Conservation (phyloP, 2,329 filamentous ascomycete species). For the Albifimbria verrucaria region DNA sequence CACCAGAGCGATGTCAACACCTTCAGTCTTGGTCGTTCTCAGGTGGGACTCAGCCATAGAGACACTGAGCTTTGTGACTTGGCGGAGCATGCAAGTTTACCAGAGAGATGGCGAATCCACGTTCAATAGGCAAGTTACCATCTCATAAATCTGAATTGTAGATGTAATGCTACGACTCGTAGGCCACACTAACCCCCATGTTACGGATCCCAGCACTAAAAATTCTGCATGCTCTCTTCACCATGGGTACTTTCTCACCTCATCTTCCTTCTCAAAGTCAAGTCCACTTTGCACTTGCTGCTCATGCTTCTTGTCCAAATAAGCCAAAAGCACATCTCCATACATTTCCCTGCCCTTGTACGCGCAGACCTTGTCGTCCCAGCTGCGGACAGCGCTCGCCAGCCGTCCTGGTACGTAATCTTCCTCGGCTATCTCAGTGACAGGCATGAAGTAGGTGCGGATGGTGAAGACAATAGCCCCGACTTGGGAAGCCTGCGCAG, state of each 20-base stretch:
- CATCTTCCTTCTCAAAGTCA: conserved; percentile 58
- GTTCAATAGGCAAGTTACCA: no score
- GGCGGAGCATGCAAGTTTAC: no score
- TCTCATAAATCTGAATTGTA: no score
- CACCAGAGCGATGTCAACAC: no score
- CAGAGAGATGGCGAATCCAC: no score
- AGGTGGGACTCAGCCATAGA: no score
- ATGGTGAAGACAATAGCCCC: conserved; percentile 69
- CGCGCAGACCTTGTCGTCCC: conserved; percentile 70
- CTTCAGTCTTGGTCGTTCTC: no score
- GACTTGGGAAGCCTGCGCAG: conserved; percentile 59
- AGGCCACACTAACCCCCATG: no score
- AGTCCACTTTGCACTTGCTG: conserved; percentile 69
- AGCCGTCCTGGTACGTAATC: conserved; percentile 74
- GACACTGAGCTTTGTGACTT: no score
- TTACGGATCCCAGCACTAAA: no score
- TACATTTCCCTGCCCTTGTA: conserved; percentile 81
- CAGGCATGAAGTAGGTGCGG: conserved; percentile 72
- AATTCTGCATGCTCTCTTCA: conserved; percentile 11
- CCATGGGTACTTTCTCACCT: conserved; percentile 61
- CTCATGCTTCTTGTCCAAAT: conserved; percentile 69
- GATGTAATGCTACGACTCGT: no score
- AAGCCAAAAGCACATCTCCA: conserved; percentile 69
- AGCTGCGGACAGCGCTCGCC: conserved; percentile 75
- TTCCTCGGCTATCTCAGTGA: conserved; percentile 66